These are phyloP conservation scores for Hyaloperonospora arabidopsidis DNA, from an alignment of 352 stramenopile genomes.

Conservation along the genomic window DNA sequence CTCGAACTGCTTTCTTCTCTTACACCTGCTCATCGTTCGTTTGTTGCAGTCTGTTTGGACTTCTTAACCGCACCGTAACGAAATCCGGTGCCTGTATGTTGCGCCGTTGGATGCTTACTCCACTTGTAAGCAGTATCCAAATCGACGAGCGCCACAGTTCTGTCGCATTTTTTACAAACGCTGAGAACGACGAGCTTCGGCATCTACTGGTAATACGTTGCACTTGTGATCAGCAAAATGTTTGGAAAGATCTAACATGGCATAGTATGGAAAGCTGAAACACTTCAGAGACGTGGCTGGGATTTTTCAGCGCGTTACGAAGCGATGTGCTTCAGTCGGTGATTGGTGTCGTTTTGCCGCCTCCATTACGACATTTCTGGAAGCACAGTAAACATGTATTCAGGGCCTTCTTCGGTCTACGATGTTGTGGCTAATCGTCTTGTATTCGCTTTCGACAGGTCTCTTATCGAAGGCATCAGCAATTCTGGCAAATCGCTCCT, in stretches of 20 bases:
- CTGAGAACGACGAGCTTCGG: conserved; percentile 51
- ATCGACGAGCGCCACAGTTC: conserved; percentile 53
- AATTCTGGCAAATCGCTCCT: conserved; percentile 17
- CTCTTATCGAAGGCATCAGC: conserved; percentile 19
- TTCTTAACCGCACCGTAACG: conserved; percentile 76
- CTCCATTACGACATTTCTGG: conserved; percentile 54
- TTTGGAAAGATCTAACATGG: conserved; percentile 4
- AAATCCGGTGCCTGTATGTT: conserved; percentile 54
- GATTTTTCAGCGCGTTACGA: conserved; percentile 58
- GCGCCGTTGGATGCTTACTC: conserved; percentile 72
- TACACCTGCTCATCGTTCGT: conserved; percentile 1
- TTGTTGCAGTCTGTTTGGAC: conserved; percentile 48
- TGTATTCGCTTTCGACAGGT: conserved; percentile 10
- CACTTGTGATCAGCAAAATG: not conserved
- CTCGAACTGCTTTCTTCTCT: not conserved
- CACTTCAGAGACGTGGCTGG: conserved; percentile 53
- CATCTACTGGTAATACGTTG: conserved; percentile 40
- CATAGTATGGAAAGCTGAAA: conserved; percentile 50
- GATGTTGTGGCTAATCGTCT: conserved; percentile 1
- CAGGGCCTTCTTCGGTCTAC: not conserved
- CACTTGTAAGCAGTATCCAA: conserved; percentile 35
- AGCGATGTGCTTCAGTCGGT: conserved; percentile 46
- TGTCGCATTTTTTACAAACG: conserved; percentile 48
- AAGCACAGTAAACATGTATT: conserved; percentile 39
- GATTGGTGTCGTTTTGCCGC: conserved; percentile 62